A percentile compares a stretch with the other conserved stretches of the same genome.
These are phyloP conservation scores for Colletotrichum eremochloae DNA, from an alignment of 2,329 filamentous ascomycete species.

Conservation along the genomic window DNA sequence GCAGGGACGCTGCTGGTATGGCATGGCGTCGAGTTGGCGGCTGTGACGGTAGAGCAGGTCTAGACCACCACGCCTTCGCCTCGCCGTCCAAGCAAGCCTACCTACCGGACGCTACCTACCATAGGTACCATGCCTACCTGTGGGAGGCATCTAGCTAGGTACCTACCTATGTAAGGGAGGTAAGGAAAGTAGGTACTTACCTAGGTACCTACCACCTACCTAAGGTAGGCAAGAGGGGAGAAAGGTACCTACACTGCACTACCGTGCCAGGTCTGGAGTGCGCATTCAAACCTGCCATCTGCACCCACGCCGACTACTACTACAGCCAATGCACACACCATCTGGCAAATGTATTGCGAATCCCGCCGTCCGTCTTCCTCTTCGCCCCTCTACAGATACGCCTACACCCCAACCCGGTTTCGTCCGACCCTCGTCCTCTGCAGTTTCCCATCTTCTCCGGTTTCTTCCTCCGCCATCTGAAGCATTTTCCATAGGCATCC, in stretches of 20 bases:
- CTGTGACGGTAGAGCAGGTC: conserved; percentile 22
- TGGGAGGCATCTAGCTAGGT: too few relatives aligned
- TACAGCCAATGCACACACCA: conserved; percentile 24
- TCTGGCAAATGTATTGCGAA: conserved; percentile 27
- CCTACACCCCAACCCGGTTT: conserved; percentile 31
- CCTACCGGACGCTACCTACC: background rate
- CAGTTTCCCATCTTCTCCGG: conserved; percentile 20
- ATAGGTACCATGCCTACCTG: background rate
- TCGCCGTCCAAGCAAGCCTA: conserved; percentile 5
- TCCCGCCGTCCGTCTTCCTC: background rate
- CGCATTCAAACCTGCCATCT: conserved; percentile 34
- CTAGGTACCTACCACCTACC: background rate
- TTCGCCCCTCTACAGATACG: conserved; percentile 6
- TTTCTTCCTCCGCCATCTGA: conserved; percentile 38
- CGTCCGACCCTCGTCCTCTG: conserved; percentile 27
- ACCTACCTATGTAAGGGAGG: background rate
- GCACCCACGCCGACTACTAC: background rate
- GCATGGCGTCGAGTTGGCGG: background rate
- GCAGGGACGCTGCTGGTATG: conserved; percentile 29
- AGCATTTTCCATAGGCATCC: conserved; percentile 16
- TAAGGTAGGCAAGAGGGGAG: background rate
- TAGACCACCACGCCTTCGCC: conserved; percentile 9
- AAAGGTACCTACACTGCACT: background rate
- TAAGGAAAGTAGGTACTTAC: background rate
- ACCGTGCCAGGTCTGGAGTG: background rate